Evolutionary conservation across 768 basidiomycete genomes (phyloP), one percentile per base, ranked within the genome.

Genomic region (Pleurotus citrinopileatus): DNA sequence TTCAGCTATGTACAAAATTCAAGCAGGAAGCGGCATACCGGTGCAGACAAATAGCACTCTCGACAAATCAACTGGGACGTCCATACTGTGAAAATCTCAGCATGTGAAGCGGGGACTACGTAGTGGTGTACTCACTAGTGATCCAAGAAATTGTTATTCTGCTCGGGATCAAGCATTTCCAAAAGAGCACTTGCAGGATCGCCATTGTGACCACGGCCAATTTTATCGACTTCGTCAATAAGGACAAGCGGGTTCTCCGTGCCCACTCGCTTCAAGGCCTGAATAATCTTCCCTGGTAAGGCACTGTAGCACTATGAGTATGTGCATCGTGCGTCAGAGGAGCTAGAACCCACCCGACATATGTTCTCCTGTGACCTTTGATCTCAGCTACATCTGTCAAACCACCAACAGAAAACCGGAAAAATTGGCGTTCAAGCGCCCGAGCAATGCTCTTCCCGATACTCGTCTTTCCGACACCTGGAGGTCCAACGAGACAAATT

Each of bases 381-480:
- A 99, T 98, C 79, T 98, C 97, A 53, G 97, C 97, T 0, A 98
- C 94, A 67, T 99, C 97, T 43, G 93, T 93, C 65, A 99, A 70
- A 12, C 97, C 96, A 58, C 97, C 96, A 3, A 98, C 96, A 7
- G 90, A 93, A 73, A 99, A 97, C 44, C 94, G 81, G 83, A 95
- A 98, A 74, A 98, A 98, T 67, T 93, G 87, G 55, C 96, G 73
- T 23, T 88, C 85, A 20, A 99, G 75, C 3, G 96, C 95, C 13
- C 94, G 81, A 0, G 97, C 88, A 47, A 99, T 97, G 2, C 87
- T 91, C 76, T 95, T 95, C 44, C 95, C 96, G 38, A 98, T 97
- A 53, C 85, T 88, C 3, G 96, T 98, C 76, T 98, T 98, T 36
- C 96, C 96, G 3, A 99, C 97, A 65, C 96, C 96, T 2, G 96